Percentiles rank a stretch among this genome's conserved stretches.
Evolutionary conservation across 257 asterid genomes (phyloP).

Genomic region (Solanum pennellii): DNA sequence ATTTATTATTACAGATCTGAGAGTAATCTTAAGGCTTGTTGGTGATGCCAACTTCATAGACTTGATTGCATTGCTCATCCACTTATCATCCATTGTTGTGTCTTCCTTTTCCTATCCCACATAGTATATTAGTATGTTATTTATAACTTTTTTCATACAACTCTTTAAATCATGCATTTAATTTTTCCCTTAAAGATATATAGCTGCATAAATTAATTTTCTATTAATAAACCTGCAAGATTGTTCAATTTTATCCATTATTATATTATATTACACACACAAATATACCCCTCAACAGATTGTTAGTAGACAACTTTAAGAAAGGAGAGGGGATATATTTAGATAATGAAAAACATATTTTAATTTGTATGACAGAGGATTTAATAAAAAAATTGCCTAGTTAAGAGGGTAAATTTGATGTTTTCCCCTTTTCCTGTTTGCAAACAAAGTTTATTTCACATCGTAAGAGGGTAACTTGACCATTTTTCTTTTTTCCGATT

Average conservation of each 20-base stretch:
- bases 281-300: background rate
- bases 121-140: no score
- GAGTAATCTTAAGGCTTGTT: conserved; percentile 10
- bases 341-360: background rate
- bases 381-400: background rate
- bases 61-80: conserved; percentile 1
- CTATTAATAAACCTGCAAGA: no score
- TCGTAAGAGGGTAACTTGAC: background rate
- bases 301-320: background rate
- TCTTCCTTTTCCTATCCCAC: background rate
- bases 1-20: background rate
- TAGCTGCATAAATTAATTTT: no score
- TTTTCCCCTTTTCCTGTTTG: background rate
- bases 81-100: background rate
- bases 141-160: no score
- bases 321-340: background rate
- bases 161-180: no score
- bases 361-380: background rate
- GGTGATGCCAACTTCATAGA: conserved; percentile 10
- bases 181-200: no score
- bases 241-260: background rate
- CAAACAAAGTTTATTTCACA: background rate
- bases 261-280: background rate
- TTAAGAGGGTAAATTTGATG: background rate
- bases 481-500: background rate